Percentiles rank a stretch among this genome's conserved stretches.
phyloP scores from a whole-genome alignment of 257 asterid species.

The Vinca minor region DNA sequence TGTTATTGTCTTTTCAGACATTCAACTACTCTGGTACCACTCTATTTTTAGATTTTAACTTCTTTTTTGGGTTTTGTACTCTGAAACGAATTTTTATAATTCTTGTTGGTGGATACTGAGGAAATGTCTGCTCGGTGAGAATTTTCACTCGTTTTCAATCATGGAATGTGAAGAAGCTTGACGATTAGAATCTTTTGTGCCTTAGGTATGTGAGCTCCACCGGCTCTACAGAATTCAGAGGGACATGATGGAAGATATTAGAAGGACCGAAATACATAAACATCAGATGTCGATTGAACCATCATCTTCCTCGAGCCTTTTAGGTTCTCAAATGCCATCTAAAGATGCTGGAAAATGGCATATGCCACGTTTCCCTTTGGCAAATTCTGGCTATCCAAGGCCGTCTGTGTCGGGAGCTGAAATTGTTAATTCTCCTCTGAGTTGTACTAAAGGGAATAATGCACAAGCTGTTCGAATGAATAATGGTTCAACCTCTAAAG shows the following conservation, averaged over 20 bases:
- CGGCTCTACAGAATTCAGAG: constrained; percentile 78
- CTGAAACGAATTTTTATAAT: not conserved
- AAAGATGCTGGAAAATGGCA: constrained; percentile 74
- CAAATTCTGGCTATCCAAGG: constrained; percentile 43
- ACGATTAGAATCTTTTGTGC: constrained; percentile 4
- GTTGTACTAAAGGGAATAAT: constrained; percentile 53
- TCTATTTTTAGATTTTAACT: not conserved
- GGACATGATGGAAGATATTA: constrained; percentile 83
- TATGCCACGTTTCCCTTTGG: constrained; percentile 42
- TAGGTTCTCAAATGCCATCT: constrained; percentile 53
- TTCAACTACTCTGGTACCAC: not conserved
- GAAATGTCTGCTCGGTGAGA: not conserved
- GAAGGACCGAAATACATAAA: constrained; percentile 36
- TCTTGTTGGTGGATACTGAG: not conserved
- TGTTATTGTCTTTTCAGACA: not conserved
- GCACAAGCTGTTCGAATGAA: constrained; percentile 34
- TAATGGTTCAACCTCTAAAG: constrained; percentile 42
- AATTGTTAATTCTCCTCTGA: constrained; percentile 55
- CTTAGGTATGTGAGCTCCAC: constrained; percentile 79
- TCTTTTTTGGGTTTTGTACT: not conserved
- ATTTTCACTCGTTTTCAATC: not conserved
- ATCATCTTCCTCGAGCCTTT: constrained; percentile 64
- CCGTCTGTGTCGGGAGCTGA: constrained; percentile 50
- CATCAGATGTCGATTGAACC: constrained; percentile 57
- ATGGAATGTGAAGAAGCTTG: constrained; percentile 8